Evolutionary conservation across 1,139 yeast species (phyloP), one percentile per base, ranked within the genome.

Genomic region (Taiozyma sp.): DNA sequence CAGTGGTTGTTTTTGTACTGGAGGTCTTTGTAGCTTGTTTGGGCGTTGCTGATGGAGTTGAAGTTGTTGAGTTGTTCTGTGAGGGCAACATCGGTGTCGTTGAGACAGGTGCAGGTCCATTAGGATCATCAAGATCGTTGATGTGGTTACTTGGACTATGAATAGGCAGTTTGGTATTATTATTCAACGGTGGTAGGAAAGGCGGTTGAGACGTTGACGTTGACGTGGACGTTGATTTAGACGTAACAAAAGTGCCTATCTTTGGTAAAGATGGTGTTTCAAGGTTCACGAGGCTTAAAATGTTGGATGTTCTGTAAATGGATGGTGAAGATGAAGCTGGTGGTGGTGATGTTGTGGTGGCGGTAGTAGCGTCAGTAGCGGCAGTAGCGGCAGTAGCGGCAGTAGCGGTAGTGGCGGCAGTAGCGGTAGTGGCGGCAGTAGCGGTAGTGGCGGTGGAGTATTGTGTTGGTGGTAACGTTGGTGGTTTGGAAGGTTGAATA

Each of bases 211-310:
- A 9, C 32, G 16, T 16, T 30, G 44, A 19, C 19, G 19, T 19
- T 19, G 19, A 19, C 19, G 19, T 42, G 16, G 30, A 42, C 28
- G 41, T 39, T 11, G 34, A 13, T 29, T 29, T 10, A 29, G 32
- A 13, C n/a, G 16, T 16, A 24, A 40, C 16, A 30, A 16, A 43
- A n/a, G 16, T 29, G 28, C n/a, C 16, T 11, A 16, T 9, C 5
- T 29, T n/a, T 9, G 44, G 19, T 6, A 30, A 35, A 5, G n/a
- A 14, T n/a, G 44, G 14, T 10, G 46, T 45, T 11, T 51, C 51
- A 19, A 45, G 50, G 43, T 52, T 50, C 45, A 52, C 48, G 3
- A 52, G 43, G 29, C 47, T 49, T 34, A 47, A 43, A 4, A 52
- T 49, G 29, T 49, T 51, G n/a, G 53, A 21, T 22, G 45, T 39